Conservation (phyloP, 176 grass and related monocot genomes). For the Eleusine coracana region DNA sequence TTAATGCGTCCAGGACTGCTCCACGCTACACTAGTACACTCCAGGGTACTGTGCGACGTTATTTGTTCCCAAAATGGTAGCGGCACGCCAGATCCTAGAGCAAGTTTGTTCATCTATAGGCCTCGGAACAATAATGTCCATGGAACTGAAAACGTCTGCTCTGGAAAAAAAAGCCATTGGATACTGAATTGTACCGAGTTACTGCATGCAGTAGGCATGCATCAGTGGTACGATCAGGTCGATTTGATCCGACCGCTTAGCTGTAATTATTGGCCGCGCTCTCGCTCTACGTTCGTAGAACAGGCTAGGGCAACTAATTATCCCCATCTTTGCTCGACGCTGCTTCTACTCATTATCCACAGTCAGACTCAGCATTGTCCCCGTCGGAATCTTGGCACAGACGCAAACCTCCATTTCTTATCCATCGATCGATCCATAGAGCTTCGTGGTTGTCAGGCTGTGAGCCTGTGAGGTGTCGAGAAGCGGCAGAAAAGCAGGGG, state of each 20-base stretch:
- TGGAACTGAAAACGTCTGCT: not conserved
- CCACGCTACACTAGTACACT: not conserved
- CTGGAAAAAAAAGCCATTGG: not conserved
- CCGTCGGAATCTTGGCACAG: slow-evolving; percentile 15
- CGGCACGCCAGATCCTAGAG: not conserved
- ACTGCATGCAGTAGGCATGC: not conserved
- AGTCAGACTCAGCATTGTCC: not conserved
- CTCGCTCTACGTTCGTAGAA: not conserved
- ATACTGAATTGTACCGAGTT: not conserved
- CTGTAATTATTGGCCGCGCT: too few species aligned
- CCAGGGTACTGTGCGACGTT: not conserved
- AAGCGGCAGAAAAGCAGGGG: not conserved
- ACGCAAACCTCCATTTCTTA: slow-evolving; percentile 20
- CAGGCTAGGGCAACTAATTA: too few species aligned
- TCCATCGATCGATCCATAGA: not conserved
- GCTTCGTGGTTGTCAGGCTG: not conserved
- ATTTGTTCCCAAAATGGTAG: not conserved
- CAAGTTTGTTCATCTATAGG: not conserved
- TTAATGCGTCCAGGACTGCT: not conserved
- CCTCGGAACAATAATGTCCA: not conserved
- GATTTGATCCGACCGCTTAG: too few species aligned
- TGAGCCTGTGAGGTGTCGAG: not conserved
- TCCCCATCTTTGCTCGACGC: not conserved
- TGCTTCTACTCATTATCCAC: slow-evolving; percentile 27
- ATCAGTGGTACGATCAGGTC: too few species aligned